Base-by-base conservation (phyloP, 257 asterid genomes). In the Solanum gandarillasii region DNA sequence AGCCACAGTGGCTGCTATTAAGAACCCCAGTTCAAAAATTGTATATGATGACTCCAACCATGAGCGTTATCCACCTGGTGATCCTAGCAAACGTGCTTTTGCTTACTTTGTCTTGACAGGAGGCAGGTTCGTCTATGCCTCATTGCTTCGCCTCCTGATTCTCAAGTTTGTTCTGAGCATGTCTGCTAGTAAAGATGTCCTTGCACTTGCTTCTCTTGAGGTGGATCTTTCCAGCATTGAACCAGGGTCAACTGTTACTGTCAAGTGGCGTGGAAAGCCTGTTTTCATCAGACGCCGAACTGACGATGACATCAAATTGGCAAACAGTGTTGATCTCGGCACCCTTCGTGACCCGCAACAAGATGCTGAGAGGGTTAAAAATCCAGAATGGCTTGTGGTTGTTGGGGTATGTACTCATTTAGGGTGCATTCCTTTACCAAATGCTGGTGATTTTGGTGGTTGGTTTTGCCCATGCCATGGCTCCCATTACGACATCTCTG, bases 391-490 rank as follows among this genome's bases (percentile, higher is more conserved):
- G 99, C 98, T 95, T 32, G 92, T 96, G 75, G 98, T 96, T 35
- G 87, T 96, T 83, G 99, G 98, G 72, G 98, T 96, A 38, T 96
- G 99, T 90, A 95, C 98, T 85, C 99, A 96, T 90, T 88, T 96
- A 88, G 99, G 99, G 21, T 96, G 99, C 92, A 96, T 96, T 72
- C 99, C 99, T 5, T 89, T 96, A 91, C 99, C 99, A 75, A 96
- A 96, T 95, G 99, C 99, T 12, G 99, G 99, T 87, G 99, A 96
- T 14, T 96, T 89, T 89, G 98, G 99, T 78, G 99, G 99, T 48
- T 96, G 99, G 99, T 96, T 96, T 87, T 96, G 99, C 90, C 99
- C 99, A 1, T 96, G 99, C 93, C 99, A 96, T 78, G 98, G 98
- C 12, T 96, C 98, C 18, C 99, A 96, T 62, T 95, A 96, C 6